These are phyloP conservation scores for Aspergillus phoenicis DNA, from an alignment of 2,329 filamentous ascomycete genomes.

Conservation along the genomic window DNA sequence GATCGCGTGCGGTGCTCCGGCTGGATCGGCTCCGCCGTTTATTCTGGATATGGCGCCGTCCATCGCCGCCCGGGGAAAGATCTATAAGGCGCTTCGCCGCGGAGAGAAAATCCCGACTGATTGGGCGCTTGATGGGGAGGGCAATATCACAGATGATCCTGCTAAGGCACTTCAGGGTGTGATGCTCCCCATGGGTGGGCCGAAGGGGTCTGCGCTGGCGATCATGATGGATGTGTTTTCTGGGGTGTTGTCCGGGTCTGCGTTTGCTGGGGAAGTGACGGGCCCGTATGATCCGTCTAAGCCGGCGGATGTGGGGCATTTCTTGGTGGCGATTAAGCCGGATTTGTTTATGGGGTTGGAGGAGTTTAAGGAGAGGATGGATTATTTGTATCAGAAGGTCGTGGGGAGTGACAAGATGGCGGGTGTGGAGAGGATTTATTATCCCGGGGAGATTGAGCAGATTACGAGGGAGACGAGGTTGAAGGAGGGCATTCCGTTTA, in stretches of 20 bases:
- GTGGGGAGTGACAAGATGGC: slow-evolving; percentile 55
- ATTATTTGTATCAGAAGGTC: slow-evolving; percentile 60
- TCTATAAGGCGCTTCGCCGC: slow-evolving; percentile 48
- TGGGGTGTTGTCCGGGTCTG: slow-evolving; percentile 72
- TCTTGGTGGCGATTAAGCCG: slow-evolving; percentile 70
- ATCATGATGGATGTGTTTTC: slow-evolving; percentile 93
- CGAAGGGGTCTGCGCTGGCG: slow-evolving; percentile 74
- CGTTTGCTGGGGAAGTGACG: slow-evolving; percentile 76
- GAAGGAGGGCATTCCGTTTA: slow-evolving; percentile 53
- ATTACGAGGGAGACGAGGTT: slow-evolving; percentile 46
- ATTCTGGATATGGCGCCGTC: slow-evolving; percentile 52
- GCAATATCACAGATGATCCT: slow-evolving; percentile 71
- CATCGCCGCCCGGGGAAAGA: slow-evolving; percentile 49
- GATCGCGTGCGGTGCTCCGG: slow-evolving; percentile 74
- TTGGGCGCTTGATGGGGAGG: slow-evolving; percentile 76
- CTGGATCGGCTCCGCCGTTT: slow-evolving; percentile 61
- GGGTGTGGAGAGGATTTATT: slow-evolving; percentile 59
- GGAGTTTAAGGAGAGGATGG: slow-evolving; percentile 66
- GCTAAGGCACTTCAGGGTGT: slow-evolving; percentile 71
- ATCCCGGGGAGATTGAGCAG: slow-evolving; percentile 61
- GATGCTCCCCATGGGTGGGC: slow-evolving; percentile 84
- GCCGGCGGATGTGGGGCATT: slow-evolving; percentile 73
- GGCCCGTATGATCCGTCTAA: slow-evolving; percentile 73
- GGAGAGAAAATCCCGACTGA: slow-evolving; percentile 50
- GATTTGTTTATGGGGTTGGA: slow-evolving; percentile 72